Percentiles rank a stretch among this genome's conserved stretches.
Conservation (phyloP, 768 basidiomycete genomes). For the Hemileccinum impolitum region DNA sequence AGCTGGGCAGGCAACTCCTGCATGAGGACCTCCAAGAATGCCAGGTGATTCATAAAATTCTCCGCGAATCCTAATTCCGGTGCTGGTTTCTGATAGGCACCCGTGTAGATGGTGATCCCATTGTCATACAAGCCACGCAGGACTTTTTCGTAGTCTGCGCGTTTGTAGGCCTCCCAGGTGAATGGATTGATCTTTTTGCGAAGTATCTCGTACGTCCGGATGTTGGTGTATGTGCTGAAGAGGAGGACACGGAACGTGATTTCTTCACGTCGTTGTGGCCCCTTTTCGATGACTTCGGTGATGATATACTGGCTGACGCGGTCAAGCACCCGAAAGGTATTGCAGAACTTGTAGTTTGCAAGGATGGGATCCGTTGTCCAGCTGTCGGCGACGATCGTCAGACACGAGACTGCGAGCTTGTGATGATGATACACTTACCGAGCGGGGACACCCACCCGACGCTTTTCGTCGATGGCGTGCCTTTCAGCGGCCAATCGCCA, state of each 20-base stretch:
- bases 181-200: slow-evolving; percentile 49
- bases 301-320: slow-evolving; percentile 68
- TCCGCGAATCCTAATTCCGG: slow-evolving; percentile 49
- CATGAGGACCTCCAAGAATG: slow-evolving; percentile 59
- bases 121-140: slow-evolving; percentile 40
- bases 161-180: slow-evolving; percentile 58
- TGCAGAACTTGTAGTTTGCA: slow-evolving; percentile 59
- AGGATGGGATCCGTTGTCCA: slow-evolving; percentile 71
- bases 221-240: slow-evolving; percentile 69
- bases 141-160: slow-evolving; percentile 49
- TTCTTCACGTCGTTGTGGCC: slow-evolving; percentile 57
- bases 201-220: slow-evolving; percentile 69
- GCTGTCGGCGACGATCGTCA: slow-evolving; percentile 32
- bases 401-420: background rate
- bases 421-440: slow-evolving; percentile 44
- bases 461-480: slow-evolving; percentile 52
- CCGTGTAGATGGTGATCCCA: slow-evolving; percentile 56
- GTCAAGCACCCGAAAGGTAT: slow-evolving; percentile 73
- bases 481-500: slow-evolving; percentile 58
- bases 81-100: slow-evolving; percentile 69
- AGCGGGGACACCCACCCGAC: slow-evolving; percentile 44
- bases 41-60: slow-evolving; percentile 59
- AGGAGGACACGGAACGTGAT: slow-evolving; percentile 68
- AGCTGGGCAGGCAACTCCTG: slow-evolving; percentile 51
- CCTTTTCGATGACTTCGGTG: slow-evolving; percentile 64